Percentiles rank a stretch among this genome's conserved stretches.
Evolutionary conservation across 1,284 basidiomycete species (phyloP).

Genomic region (Athelia psychrophila): DNA sequence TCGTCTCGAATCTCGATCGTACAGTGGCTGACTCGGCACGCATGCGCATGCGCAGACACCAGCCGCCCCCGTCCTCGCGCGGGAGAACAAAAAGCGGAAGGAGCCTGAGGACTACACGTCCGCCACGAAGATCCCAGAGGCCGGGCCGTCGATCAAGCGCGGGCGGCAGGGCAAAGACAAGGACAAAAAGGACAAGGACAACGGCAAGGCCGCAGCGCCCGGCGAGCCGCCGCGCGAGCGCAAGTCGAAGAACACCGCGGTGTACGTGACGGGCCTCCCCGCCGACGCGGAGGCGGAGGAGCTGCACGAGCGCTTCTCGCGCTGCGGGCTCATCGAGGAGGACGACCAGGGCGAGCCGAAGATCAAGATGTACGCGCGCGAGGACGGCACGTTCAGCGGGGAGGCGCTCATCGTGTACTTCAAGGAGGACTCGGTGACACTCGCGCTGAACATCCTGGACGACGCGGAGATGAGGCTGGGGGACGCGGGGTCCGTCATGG

Average conservation of each 20-base stretch:
- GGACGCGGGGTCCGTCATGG: constrained; percentile 72
- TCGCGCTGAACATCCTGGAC: constrained; percentile 87
- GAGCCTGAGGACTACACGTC: constrained; percentile 74
- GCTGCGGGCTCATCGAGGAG: constrained; percentile 91
- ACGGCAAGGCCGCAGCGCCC: no score
- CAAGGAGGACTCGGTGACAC: constrained; percentile 90
- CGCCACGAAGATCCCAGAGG: constrained; percentile 39
- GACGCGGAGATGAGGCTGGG: constrained; percentile 92
- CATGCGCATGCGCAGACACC: no score
- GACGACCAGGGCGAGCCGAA: constrained; percentile 86
- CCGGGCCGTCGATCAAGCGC: constrained; percentile 61
- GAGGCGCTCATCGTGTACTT: constrained; percentile 97
- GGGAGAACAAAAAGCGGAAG: constrained; percentile 82
- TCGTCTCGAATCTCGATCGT: constrained; percentile 12
- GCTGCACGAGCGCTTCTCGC: constrained; percentile 80
- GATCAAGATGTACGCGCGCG: constrained; percentile 91
- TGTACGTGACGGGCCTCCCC: constrained; percentile 90
- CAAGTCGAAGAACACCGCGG: constrained; percentile 87
- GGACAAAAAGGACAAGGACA: constrained; percentile 40
- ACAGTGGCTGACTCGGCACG: constrained; percentile 15
- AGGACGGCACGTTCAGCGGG: constrained; percentile 90
- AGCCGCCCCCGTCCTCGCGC: constrained; percentile 77
- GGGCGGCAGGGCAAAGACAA: constrained; percentile 53
- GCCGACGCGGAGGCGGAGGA: constrained; percentile 74
- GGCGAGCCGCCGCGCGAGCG: no score